Conservation (phyloP, 257 asterid genomes). For the Nicotiana attenuata region DNA sequence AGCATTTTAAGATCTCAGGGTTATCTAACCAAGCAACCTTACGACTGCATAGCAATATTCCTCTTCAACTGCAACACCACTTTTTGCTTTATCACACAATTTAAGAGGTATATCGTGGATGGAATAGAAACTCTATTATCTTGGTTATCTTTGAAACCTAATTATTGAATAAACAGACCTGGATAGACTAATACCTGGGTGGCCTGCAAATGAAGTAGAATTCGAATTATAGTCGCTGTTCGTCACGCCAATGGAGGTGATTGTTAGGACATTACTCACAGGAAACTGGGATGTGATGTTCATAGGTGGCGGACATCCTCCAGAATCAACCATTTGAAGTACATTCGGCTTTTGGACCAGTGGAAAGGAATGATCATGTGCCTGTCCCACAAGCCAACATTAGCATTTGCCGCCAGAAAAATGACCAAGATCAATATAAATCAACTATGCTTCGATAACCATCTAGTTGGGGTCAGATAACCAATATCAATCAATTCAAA, state of each 20-base stretch:
- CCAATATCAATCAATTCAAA: not conserved
- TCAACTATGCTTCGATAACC: not conserved
- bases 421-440: conserved; percentile 6
- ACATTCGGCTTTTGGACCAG: conserved; percentile 36
- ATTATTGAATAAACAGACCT: conserved; percentile 6
- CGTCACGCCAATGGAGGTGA: conserved; percentile 21
- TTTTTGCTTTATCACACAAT: not conserved
- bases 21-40: not conserved
- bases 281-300: conserved; percentile 35
- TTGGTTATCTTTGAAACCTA: not conserved
- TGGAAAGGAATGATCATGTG: conserved; percentile 22
- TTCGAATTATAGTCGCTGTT: conserved; percentile 31
- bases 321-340: conserved; percentile 38
- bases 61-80: not conserved
- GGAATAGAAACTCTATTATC: not conserved
- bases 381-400: conserved; percentile 45
- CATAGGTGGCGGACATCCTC: conserved; percentile 38
- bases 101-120: not conserved
- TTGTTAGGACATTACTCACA: conserved; percentile 46
- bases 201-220: conserved; percentile 51
- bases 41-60: not conserved
- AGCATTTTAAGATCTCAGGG: not conserved
- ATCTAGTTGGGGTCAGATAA: not conserved
- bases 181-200: conserved; percentile 34
- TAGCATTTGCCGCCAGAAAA: not conserved